Evolutionary conservation across 306 rosid genomes (phyloP).

Genomic region (Betula pendula): DNA sequence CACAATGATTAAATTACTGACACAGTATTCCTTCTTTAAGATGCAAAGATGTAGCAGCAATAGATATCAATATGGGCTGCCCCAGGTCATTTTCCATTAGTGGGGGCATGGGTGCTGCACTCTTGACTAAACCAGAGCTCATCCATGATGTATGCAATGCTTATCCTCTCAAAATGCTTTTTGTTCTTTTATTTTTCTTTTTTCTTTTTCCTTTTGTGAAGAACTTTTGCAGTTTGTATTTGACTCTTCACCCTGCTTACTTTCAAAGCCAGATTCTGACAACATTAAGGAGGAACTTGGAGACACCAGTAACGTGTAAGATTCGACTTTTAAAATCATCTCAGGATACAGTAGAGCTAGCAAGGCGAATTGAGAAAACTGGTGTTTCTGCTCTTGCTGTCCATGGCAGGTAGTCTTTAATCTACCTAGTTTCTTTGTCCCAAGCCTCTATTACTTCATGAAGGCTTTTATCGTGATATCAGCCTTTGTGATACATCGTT

Average conservation of each 20-base stretch:
- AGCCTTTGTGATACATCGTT: slow-evolving; percentile 14
- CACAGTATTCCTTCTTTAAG: slow-evolving; percentile 33
- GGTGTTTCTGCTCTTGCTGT: slow-evolving; percentile 87
- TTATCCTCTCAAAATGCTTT: slow-evolving; percentile 18
- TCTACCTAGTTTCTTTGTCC: slow-evolving; percentile 11
- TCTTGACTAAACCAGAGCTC: slow-evolving; percentile 76
- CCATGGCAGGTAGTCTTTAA: slow-evolving; percentile 77
- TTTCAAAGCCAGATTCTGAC: slow-evolving; percentile 66
- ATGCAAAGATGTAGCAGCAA: slow-evolving; percentile 80
- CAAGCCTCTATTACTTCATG: slow-evolving; percentile 13
- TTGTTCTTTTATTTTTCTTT: slow-evolving; percentile 10
- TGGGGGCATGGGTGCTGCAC: slow-evolving; percentile 95
- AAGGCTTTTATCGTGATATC: slow-evolving; percentile 1
- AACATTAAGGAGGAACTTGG: slow-evolving; percentile 78
- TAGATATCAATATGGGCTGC: slow-evolving; percentile 96
- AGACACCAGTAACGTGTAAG: slow-evolving; percentile 83
- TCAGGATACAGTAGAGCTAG: slow-evolving; percentile 80
- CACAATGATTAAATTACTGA: slow-evolving; percentile 12
- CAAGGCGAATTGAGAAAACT: slow-evolving; percentile 80
- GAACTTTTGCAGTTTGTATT: slow-evolving; percentile 14
- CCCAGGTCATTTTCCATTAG: slow-evolving; percentile 85
- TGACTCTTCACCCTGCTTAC: slow-evolving; percentile 21
- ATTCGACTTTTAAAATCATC: slow-evolving; percentile 74
- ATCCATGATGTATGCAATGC: slow-evolving; percentile 66
- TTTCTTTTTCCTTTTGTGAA: neutral